phyloP scores from a whole-genome alignment of 176 grass and related monocot genomes.

The Neostapfia colusana region DNA sequence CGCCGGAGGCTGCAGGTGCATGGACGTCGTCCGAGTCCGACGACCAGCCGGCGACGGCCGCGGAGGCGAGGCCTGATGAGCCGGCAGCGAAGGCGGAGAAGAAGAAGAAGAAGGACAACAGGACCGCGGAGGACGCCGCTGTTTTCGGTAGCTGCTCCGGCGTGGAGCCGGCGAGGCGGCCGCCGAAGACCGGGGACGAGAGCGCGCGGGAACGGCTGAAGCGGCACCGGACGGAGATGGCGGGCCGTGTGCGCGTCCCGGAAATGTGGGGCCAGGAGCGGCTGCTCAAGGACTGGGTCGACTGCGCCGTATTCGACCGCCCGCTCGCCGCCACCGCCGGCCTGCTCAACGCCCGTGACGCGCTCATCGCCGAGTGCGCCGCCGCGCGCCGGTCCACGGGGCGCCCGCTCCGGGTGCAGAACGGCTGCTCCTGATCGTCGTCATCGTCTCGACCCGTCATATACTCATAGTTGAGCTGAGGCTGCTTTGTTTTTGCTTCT shows the following conservation, averaged over 20 bases:
- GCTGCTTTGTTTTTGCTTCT: neutral
- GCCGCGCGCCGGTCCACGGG: slow-evolving; percentile 26
- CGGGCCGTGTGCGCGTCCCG: slow-evolving; percentile 57
- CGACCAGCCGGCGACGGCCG: neutral
- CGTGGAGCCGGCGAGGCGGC: neutral
- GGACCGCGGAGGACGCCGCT: too few relatives aligned
- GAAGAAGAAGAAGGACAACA: neutral
- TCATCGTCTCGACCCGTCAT: neutral
- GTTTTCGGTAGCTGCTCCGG: neutral
- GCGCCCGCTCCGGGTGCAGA: slow-evolving; percentile 35
- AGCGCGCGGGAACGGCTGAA: slow-evolving; percentile 60
- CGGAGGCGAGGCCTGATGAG: neutral
- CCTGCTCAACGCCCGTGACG: slow-evolving; percentile 48
- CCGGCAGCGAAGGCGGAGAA: neutral
- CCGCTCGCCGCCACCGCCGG: slow-evolving; percentile 47
- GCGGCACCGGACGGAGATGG: slow-evolving; percentile 59
- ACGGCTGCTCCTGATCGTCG: slow-evolving; percentile 33
- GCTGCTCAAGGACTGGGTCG: slow-evolving; percentile 57
- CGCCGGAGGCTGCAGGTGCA: neutral
- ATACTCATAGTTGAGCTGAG: neutral
- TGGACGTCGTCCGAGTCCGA: slow-evolving; percentile 2
- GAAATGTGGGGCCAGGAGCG: slow-evolving; percentile 66
- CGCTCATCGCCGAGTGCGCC: slow-evolving; percentile 50
- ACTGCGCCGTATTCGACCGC: slow-evolving; percentile 57
- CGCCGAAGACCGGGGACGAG: slow-evolving; percentile 9